Base-by-base conservation (phyloP, 1,284 basidiomycete genomes). In the Trametes polyzona region DNA sequence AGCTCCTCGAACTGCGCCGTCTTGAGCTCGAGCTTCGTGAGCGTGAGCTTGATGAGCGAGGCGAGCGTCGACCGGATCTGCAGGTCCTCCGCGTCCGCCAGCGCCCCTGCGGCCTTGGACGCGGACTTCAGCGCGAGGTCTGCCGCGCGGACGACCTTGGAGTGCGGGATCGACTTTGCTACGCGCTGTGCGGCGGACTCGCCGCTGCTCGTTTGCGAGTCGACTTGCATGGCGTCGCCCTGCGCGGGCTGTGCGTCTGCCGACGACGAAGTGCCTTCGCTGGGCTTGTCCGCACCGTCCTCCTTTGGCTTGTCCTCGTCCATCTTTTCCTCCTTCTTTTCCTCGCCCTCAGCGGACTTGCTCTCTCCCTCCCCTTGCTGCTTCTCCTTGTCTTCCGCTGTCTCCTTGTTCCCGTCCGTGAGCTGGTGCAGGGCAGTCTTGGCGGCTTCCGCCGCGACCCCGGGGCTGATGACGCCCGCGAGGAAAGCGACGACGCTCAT, bases 401-500 rank as follows among this genome's bases (percentile, higher is more conserved):
- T 72, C 37, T 71, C 74, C 27, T 70, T 76, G 53, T 80, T 79
- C 41, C 82, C 83, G 63, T 83, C 81, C 54, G 87, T 90, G 43
- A 96, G 77, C 42, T 89, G 87, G 57, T 88, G 92, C 44, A 98
- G 76, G 0, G 95, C 95, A 6, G 89, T 89, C 73, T 96, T 96
- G 9, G 96, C 95, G 0, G 95, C 96, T 55, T 96, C 95, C 0
- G 94, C 92, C 0, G 96, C 96, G 4, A 98, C 91, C 1, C 90
- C 89, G 0, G 95, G 95, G 16, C 87, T 89, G 6, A 99, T 92
- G 1, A 96, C 94, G 16, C 91, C 91, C 14, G 96, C 95, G 43
- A 99, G 80, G 78, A 98, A 98, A 1, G 96, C 93, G 12, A 99
- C 95, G 23, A 99, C 96, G 72, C 92, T 95, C 95, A 99, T 95